These are phyloP conservation scores for Ceratocystiopsis sp. DNA, from an alignment of 2,329 filamentous ascomycete species.

Conservation along the genomic window DNA sequence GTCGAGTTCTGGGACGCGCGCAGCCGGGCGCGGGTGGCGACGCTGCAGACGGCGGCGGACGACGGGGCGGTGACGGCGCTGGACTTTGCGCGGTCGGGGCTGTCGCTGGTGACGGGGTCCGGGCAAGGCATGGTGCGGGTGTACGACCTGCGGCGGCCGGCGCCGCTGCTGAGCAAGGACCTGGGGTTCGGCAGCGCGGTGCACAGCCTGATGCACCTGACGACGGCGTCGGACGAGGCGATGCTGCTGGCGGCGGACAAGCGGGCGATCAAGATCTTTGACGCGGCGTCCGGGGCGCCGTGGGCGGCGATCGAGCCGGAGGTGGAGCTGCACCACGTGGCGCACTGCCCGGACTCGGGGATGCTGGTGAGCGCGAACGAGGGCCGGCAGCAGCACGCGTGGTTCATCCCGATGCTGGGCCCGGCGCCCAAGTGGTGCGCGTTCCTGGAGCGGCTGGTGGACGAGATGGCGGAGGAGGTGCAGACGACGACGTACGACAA, in stretches of 20 bases:
- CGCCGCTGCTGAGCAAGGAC: constrained; percentile 76
- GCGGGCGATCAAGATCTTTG: constrained; percentile 94
- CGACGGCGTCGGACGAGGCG: constrained; percentile 56
- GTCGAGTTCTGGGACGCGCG: constrained; percentile 94
- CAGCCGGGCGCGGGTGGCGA: constrained; percentile 63
- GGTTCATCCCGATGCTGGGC: constrained; percentile 28
- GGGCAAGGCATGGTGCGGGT: constrained; percentile 76
- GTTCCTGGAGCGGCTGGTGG: constrained; percentile 92
- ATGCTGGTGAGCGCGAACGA: constrained; percentile 97
- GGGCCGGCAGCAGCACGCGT: constrained; percentile 84
- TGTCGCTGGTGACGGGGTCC: constrained; percentile 76
- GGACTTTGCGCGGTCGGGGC: constrained; percentile 67
- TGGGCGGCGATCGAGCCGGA: constrained; percentile 94
- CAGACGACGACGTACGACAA: constrained; percentile 86
- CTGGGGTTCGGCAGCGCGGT: constrained; percentile 92
- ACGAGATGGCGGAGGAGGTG: constrained; percentile 87
- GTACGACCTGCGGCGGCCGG: constrained; percentile 79
- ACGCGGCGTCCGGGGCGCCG: constrained; percentile 61
- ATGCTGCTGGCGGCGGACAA: constrained; percentile 90
- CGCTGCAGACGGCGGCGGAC: constrained; percentile 41
- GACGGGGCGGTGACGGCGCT: constrained; percentile 70
- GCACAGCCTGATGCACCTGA: constrained; percentile 61
- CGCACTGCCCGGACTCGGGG: constrained; percentile 79
- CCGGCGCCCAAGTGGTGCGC: constrained; percentile 90
- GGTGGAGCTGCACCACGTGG: constrained; percentile 88